Percentiles rank a stretch among this genome's conserved stretches.
These are phyloP conservation scores for Nitzschia putrida DNA, from an alignment of 108 stramenopile species.

Conservation along the genomic window DNA sequence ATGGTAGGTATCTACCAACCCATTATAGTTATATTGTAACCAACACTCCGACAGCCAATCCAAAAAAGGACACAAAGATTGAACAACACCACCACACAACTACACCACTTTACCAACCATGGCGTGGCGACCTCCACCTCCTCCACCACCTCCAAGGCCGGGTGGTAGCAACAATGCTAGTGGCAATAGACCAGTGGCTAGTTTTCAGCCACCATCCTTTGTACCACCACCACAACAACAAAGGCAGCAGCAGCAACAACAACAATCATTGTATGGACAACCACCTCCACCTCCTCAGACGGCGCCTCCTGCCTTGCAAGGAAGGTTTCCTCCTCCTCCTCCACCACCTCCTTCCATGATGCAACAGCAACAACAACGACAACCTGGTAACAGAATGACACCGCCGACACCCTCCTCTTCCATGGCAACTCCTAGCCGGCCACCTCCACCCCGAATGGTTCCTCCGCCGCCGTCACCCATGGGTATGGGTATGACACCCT, in stretches of 20 bases:
- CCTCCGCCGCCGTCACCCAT: conserved; percentile 23
- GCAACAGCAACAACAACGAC: neutral
- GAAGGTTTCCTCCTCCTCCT: neutral
- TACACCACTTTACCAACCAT: conserved; percentile 1
- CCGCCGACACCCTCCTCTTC: neutral
- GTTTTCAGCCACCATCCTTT: neutral
- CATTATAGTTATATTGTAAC: too few relatives aligned
- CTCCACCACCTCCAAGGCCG: neutral
- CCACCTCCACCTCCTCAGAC: neutral
- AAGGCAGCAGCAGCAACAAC: neutral
- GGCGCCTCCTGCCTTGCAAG: neutral
- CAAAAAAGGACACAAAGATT: neutral
- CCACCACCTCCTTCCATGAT: neutral
- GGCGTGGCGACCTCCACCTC: conserved; percentile 17
- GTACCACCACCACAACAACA: neutral
- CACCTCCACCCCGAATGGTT: conserved; percentile 7
- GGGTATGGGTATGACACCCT: neutral
- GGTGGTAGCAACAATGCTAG: neutral
- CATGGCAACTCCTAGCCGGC: conserved; percentile 3
- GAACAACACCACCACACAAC: neutral
- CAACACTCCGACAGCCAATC: too few relatives aligned
- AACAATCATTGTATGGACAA: neutral
- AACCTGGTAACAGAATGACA: neutral
- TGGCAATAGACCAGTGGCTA: too few relatives aligned
- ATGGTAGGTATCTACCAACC: too few relatives aligned